Evolutionary conservation across 345 rosid species (phyloP).

Genomic region (Lagerstroemia speciosa): DNA sequence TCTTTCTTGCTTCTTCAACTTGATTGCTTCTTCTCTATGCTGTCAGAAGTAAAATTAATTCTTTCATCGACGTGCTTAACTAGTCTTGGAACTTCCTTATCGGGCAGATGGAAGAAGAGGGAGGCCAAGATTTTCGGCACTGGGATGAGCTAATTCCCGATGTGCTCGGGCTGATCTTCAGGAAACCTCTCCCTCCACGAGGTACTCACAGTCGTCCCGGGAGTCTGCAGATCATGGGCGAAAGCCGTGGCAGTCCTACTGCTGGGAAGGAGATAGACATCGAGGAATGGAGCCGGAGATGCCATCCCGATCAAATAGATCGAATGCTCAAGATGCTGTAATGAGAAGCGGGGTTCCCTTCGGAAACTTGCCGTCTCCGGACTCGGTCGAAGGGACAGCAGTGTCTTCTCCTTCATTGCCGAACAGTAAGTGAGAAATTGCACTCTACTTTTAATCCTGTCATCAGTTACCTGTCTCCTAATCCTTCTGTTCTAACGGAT

Average conservation of each 20-base stretch:
- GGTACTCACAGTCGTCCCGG: conserved; percentile 60
- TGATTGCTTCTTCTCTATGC: not conserved
- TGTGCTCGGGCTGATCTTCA: conserved; percentile 72
- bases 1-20: not conserved
- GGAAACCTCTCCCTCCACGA: conserved; percentile 57
- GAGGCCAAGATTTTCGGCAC: conserved; percentile 33
- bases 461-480: not conserved
- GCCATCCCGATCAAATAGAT: conserved; percentile 35
- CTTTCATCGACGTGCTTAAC: too few species aligned
- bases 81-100: not conserved
- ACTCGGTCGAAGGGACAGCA: conserved; percentile 43
- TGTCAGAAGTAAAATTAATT: not conserved
- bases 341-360: conserved; percentile 64
- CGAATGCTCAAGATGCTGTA: conserved; percentile 73
- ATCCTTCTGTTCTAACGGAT: not conserved
- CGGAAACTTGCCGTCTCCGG: conserved; percentile 56
- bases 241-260: conserved; percentile 63
- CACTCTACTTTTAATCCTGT: not conserved
- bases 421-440: conserved; percentile 48
- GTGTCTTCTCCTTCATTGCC: conserved; percentile 57
- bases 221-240: conserved; percentile 86
- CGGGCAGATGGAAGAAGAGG: conserved; percentile 43
- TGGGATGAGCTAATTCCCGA: conserved; percentile 95
- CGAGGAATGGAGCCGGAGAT: conserved; percentile 61
- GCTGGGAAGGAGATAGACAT: conserved; percentile 93